Evolutionary conservation across 2,329 filamentous ascomycete genomes (phyloP), one percentile per base, ranked within the genome.

Genomic region (Hypomyces perniciosus): DNA sequence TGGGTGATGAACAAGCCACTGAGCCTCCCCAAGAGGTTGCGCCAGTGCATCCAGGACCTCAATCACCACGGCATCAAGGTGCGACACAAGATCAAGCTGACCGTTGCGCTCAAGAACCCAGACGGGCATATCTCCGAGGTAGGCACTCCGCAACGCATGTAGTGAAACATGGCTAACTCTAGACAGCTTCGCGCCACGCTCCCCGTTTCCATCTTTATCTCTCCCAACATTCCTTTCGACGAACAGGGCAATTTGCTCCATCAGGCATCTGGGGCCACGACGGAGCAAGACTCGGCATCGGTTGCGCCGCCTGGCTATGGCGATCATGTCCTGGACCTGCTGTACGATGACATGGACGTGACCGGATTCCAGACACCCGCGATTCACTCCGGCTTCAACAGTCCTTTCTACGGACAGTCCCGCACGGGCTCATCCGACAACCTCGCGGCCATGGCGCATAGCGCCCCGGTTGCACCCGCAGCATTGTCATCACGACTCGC

Each of bases 51-150:
- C 46, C 93, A 99, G 68, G 91, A 96, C 62, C 84, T 93, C 42
- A 90, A 95, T 61, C 84, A 86, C 26, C 84, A 89, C 60, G 88
- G 89, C 46, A 95, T 99, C 72, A 96, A 93, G 68, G 80, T 97
- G 47, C 81, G 89, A 50, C 93, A 99, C 69, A 95, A 95, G 71
- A 79, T 97, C 59, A 92, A 92, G 72, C 79, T 97, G 62, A 90
- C 89, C 45, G 85, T 97, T 54, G 89, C 92, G 43, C 79, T 99
- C 37, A 86, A 90, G 68, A 97, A 99, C 61, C 92, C 93, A 0
- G 93, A 99, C 65, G 92, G 91, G 0, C 93, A 97, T 64, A 79
- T 91, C 50, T 96, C 91, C 50, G 92, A 97, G 78, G 83, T 87
- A 74, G 64, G 75, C 62, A 13, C 28, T 8, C 33, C 44, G 13